Evolutionary conservation across 345 rosid genomes (phyloP).

Genomic region (Melaleuca alternifolia): DNA sequence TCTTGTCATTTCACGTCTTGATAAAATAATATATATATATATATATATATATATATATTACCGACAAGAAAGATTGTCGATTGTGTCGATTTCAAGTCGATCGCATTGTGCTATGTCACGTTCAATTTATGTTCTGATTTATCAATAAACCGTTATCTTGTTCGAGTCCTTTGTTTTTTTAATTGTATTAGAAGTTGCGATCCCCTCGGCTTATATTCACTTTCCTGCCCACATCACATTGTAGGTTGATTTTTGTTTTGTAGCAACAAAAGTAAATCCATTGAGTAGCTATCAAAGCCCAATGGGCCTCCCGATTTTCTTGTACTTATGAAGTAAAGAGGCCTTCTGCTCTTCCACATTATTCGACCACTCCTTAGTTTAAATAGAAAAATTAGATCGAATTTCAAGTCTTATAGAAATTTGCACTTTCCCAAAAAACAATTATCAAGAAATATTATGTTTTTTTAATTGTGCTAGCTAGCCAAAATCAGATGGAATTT

Average conservation of each 20-base stretch:
- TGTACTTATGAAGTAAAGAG: not conserved
- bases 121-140: fast-evolving
- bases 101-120: fast-evolving
- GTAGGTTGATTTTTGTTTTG: not conserved
- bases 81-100: not conserved
- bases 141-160: fast-evolving
- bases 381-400: not conserved
- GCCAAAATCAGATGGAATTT: not conserved
- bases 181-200: not conserved
- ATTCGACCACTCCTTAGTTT: too few species aligned
- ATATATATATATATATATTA: not conserved
- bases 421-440: not conserved
- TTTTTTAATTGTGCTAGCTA: not conserved
- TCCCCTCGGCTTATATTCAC: not conserved
- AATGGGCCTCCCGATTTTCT: not conserved
- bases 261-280: not conserved
- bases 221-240: not conserved
- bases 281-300: not conserved
- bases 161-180: not conserved
- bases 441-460: not conserved
- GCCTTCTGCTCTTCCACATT: not conserved
- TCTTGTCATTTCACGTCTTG: fast-evolving
- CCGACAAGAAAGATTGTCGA: fast-evolving
- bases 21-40: too few species aligned
- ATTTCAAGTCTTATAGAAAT: not conserved